Percentiles rank a stretch among this genome's conserved stretches.
Conservation (phyloP, 2,329 filamentous ascomycete genomes). For the Daldinia sp. region DNA sequence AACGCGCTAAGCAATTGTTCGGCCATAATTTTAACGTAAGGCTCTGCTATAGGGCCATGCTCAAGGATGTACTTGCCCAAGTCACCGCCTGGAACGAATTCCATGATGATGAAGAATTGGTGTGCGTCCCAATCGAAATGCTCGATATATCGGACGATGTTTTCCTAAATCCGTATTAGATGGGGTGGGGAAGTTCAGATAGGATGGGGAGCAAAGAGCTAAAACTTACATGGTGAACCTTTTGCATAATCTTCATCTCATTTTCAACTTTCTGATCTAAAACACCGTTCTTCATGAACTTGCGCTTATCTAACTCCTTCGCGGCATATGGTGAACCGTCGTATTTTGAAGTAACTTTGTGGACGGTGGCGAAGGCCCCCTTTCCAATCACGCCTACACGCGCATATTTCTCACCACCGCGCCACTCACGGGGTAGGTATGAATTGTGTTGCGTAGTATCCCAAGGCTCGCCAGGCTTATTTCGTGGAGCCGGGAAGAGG, state of each 20-base stretch:
- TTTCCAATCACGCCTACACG: constrained; percentile 84
- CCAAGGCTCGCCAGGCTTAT: constrained; percentile 25
- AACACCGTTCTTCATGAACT: constrained; percentile 91
- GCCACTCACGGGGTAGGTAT: constrained; percentile 72
- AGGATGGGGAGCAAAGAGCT: not conserved
- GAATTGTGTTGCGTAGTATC: constrained; percentile 46
- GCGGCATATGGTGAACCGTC: constrained; percentile 86
- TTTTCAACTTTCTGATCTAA: constrained; percentile 93
- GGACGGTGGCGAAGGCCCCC: constrained; percentile 93
- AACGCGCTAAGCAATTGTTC: constrained; percentile 81
- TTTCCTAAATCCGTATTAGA: constrained; percentile 61
- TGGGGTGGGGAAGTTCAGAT: constrained; percentile 1
- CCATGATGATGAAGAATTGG: constrained; percentile 97
- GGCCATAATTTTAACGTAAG: constrained; percentile 74
- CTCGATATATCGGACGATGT: constrained; percentile 92
- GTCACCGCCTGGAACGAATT: constrained; percentile 84
- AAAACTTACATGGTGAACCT: constrained; percentile 78
- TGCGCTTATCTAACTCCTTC: constrained; percentile 92
- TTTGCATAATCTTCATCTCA: constrained; percentile 95
- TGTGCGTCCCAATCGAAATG: constrained; percentile 82
- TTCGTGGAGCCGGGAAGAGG: constrained; percentile 39
- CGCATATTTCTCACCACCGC: constrained; percentile 85
- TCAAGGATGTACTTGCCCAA: constrained; percentile 75
- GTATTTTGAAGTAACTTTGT: constrained; percentile 85
- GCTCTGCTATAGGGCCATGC: constrained; percentile 70